Evolutionary conservation across 306 rosid genomes (phyloP).

Genomic region (Sphenostylis stenocarpa): DNA sequence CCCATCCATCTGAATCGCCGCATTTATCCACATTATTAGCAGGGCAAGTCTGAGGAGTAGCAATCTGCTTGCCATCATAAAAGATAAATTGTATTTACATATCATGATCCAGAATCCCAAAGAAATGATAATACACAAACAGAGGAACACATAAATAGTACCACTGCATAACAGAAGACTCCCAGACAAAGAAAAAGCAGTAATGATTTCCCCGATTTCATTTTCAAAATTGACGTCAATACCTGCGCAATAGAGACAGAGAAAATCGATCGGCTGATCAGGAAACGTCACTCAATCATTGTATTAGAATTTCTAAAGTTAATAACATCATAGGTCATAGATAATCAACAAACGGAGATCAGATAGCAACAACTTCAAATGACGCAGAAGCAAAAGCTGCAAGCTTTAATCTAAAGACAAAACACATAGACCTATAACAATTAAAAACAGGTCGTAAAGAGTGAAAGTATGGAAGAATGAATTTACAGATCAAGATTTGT

Average conservation of each 20-base stretch:
- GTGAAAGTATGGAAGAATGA: neutral
- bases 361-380: neutral
- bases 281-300: neutral
- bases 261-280: conserved; percentile 5
- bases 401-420: neutral
- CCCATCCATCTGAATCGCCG: conserved; percentile 64
- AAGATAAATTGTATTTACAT: neutral
- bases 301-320: too few relatives aligned
- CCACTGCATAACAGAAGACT: conserved; percentile 54
- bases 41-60: conserved; percentile 63
- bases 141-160: conserved; percentile 14
- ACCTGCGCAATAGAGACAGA: conserved; percentile 24
- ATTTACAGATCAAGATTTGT: neutral
- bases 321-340: too few relatives aligned
- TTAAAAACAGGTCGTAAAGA: neutral
- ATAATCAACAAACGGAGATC: neutral
- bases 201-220: conserved; percentile 50
- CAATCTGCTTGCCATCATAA: conserved; percentile 49
- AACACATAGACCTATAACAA: neutral
- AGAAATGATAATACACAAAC: neutral
- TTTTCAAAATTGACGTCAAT: conserved; percentile 34
- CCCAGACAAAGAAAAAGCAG: conserved; percentile 53
- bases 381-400: neutral
- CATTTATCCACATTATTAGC: conserved; percentile 52
- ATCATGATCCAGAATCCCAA: neutral